Base-by-base conservation (phyloP, 75 land plant genomes). In the Ceratopteris richardii region DNA sequence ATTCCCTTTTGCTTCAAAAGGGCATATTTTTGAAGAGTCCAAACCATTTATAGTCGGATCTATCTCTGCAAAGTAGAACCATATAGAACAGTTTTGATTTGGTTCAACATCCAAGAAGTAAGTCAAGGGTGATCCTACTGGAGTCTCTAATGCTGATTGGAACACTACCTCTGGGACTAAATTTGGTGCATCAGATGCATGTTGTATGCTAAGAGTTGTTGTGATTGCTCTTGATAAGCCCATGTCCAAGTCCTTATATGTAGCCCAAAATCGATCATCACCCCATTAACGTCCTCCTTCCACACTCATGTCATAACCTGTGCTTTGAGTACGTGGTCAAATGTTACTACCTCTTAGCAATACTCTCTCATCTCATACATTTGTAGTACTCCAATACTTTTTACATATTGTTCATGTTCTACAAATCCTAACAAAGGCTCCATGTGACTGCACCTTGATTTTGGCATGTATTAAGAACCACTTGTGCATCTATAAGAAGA, bases 41-140 rank as follows among this genome's bases (percentile, higher is more conserved):
- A 22, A 81, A 63, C 54, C 65, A 66, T 29, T 44, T 59, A 26
- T 60, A 73, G 11, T 65, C 80, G n/a, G n/a, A 26, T 79, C 80
- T 62, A 92, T 92, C 74, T 92, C 98, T 27, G 96, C 90, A 78
- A 92, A 92, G 54, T 92, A 90, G 20, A 92, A 31, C 95, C 98
- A 92, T 1, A 92, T 56, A 23, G 98, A 85, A 61, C 88, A 92
- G 44, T 82, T 92, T 57, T 63, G 63, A 27, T 78, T 85, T 24
- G 98, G 84, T 44, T 88, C 84, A 23, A 85, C 84, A 18, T 83
- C 84, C 64, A 89, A 40, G 26, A 65, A 61, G 62, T 78, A 92
- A 2, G 66, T 58, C 37, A 92, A 62, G 19, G 56, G 66, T 4
- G 77, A 69, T 54, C 78, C 62, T 29, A 20, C 52, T 51, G 62